Base-by-base conservation (phyloP, 352 stramenopile genomes). In the Thalassiosira hispida region DNA sequence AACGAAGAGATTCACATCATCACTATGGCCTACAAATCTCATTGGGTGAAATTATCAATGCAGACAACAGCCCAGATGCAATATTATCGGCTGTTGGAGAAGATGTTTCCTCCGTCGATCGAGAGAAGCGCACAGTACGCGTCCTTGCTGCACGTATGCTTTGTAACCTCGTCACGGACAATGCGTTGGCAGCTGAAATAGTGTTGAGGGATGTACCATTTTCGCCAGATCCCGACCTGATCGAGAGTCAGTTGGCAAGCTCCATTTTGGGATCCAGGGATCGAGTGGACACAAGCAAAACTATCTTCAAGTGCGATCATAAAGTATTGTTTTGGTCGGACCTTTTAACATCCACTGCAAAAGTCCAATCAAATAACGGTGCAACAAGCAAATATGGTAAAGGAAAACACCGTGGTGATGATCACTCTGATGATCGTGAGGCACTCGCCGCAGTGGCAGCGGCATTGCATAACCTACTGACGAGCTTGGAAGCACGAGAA, bases 161-260 rank as follows among this genome's bases (percentile, higher is more conserved):
- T 7, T 79, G 77, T 55, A 94, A 94, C 80, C 52, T 94, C 16
- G 77, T 91, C 1, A 94, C 89, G 20, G 67, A 74, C 16, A 92
- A 91, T 56, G 31, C 49, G 8, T 18, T 67, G n/a, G 79, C 83
- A 47, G 74, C 78, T 11, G 40, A 64, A 27, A 64, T 73, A 18
- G 35, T 93, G 4, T 55, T 84, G 20, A 72, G 51, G 12, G 66
- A 79, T 49, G 18, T 93, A n/a, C 55, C 70, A 38, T 72, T 89
- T 16, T 81, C 76, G 9, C 85, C 88, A 62, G 71, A 64, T 22
- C 7, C 53, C 12, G 69, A 85, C 44, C n/a, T 82, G 42, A 44
- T 85, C 27, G 65, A 81, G 2, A 65, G 40, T 40, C 44, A 55
- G 8, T 80, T 91, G 62, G 20, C 65, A 16, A 20, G 69, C 16